A percentile compares a stretch with the other conserved stretches of the same genome.
Evolutionary conservation across 352 stramenopile genomes (phyloP).

Genomic region (Phytophthora kernoviae): DNA sequence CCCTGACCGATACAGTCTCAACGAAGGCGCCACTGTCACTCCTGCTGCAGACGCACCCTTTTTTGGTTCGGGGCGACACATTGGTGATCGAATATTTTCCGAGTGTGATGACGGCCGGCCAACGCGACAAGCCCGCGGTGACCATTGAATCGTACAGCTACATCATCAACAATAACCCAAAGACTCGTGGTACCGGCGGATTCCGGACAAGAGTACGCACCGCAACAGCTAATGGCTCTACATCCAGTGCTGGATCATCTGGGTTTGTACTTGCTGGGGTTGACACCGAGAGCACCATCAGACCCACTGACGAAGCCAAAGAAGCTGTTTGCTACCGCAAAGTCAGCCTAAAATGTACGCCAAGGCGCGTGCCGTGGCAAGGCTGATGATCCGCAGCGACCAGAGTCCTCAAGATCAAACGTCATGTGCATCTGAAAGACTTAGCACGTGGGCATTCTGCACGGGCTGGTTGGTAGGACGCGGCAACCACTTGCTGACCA

Average conservation of each 20-base stretch:
- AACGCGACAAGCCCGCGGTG: slow-evolving; percentile 27
- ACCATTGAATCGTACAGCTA: slow-evolving; percentile 54
- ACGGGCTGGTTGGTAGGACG: slow-evolving; percentile 67
- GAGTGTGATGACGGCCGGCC: slow-evolving; percentile 45
- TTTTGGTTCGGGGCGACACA: slow-evolving; percentile 42
- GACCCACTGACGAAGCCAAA: slow-evolving; percentile 52
- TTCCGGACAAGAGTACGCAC: neutral
- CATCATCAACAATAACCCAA: no score
- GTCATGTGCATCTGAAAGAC: slow-evolving; percentile 5
- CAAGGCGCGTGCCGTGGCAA: slow-evolving; percentile 50
- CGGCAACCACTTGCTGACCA: slow-evolving; percentile 68
- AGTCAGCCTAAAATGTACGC: slow-evolving; percentile 58
- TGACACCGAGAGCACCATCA: slow-evolving; percentile 51
- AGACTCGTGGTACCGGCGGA: slow-evolving; percentile 1
- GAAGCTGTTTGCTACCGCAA: slow-evolving; percentile 65
- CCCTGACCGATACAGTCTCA: neutral
- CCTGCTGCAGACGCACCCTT: slow-evolving; percentile 45
- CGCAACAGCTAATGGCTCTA: neutral
- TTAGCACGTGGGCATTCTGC: slow-evolving; percentile 45
- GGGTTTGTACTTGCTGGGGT: neutral
- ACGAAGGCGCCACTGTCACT: slow-evolving; percentile 22
- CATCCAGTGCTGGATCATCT: neutral
- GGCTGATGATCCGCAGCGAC: slow-evolving; percentile 54
- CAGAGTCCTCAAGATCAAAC: slow-evolving; percentile 1
- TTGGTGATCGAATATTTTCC: slow-evolving; percentile 60